These are phyloP conservation scores for Eruca vesicaria DNA, from an alignment of 441 rosid species.

Conservation along the genomic window DNA sequence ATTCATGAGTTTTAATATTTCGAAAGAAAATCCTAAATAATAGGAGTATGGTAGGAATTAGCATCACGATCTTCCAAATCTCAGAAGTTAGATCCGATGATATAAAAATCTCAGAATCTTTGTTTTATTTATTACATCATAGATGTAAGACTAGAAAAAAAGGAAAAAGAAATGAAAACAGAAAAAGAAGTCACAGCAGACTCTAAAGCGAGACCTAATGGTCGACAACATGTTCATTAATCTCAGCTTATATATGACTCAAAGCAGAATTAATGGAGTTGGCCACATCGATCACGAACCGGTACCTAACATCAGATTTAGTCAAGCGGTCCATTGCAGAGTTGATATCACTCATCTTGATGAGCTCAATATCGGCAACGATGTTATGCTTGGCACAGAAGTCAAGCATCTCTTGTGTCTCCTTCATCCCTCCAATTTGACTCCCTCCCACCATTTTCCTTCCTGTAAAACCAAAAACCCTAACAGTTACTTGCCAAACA, in stretches of 20 bases:
- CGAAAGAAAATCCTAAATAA: background rate
- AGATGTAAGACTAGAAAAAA: background rate
- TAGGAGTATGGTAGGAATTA: background rate
- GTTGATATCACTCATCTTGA: conserved; percentile 61
- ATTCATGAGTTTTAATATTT: background rate
- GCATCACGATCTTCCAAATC: background rate
- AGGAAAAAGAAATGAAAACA: background rate
- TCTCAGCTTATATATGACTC: background rate
- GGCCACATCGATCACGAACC: conserved; percentile 80
- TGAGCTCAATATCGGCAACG: conserved; percentile 71
- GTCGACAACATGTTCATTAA: background rate
- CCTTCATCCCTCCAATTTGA: conserved; percentile 70
- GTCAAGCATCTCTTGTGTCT: conserved; percentile 87
- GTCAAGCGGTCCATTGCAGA: conserved; percentile 72
- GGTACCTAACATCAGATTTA: conserved; percentile 71
- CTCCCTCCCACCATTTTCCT: conserved; percentile 81
- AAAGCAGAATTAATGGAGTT: conserved; percentile 40
- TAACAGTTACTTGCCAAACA: background rate
- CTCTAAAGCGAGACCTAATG: background rate
- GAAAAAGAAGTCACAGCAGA: background rate
- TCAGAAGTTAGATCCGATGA: background rate
- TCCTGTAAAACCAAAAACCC: conserved; percentile 38
- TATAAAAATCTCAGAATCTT: background rate
- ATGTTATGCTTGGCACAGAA: conserved; percentile 76
- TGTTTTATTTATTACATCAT: background rate